These are phyloP conservation scores for Gossypium herbaceum DNA, from an alignment of 345 rosid species.

Conservation along the genomic window DNA sequence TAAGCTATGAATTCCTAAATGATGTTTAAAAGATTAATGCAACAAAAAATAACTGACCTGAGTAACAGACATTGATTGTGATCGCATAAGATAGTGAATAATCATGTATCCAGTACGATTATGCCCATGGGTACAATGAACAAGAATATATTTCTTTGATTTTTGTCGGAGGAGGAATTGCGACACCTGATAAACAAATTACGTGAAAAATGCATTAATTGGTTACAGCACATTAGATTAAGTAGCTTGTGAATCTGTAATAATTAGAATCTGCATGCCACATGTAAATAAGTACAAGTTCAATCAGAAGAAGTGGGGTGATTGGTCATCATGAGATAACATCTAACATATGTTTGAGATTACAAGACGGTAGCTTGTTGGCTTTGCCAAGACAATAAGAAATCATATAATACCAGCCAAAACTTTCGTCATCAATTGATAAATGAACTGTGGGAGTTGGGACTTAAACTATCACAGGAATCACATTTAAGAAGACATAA, in stretches of 20 bases:
- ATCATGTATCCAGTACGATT: constrained; percentile 98
- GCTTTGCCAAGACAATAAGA: not conserved
- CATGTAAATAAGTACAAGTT: not conserved
- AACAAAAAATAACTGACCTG: constrained; percentile 45
- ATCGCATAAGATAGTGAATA: constrained; percentile 88
- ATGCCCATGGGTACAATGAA: constrained; percentile 99
- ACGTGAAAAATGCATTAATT: not conserved
- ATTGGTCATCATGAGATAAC: not conserved
- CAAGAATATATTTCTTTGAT: constrained; percentile 75
- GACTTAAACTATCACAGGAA: not conserved
- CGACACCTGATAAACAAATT: constrained; percentile 50
- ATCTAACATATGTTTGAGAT: not conserved
- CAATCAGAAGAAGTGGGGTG: not conserved
- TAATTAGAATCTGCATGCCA: not conserved
- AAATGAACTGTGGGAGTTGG: not conserved
- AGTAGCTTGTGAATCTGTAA: not conserved
- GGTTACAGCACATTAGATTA: not conserved
- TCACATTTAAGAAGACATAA: not conserved
- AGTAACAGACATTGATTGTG: constrained; percentile 67
- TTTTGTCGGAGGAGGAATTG: constrained; percentile 71
- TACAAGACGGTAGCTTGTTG: not conserved
- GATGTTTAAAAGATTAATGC: not conserved
- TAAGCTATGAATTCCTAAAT: not conserved
- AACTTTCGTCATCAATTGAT: not conserved
- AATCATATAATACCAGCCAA: not conserved